A percentile compares a stretch with the other conserved stretches of the same genome.
Conservation (phyloP, 75 land plant genomes). For the Chamaecyparis obtusa region DNA sequence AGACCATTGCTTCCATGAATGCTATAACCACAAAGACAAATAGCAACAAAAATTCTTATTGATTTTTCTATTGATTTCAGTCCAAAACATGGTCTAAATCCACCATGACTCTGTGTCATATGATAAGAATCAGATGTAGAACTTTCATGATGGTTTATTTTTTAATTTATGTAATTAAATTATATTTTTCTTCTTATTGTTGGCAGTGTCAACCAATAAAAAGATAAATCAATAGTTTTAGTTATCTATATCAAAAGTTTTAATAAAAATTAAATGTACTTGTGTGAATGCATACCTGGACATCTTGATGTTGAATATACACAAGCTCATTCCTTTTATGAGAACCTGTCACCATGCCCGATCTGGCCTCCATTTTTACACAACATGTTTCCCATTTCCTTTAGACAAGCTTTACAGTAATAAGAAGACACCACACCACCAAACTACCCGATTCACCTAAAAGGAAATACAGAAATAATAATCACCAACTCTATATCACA, state of each 20-base stretch:
- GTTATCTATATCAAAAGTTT: background rate
- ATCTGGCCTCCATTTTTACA: conserved; percentile 59
- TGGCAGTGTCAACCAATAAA: too few species aligned
- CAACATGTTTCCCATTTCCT: background rate
- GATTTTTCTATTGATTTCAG: background rate
- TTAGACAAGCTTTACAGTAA: background rate
- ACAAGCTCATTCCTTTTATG: conserved; percentile 78
- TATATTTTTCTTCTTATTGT: too few species aligned
- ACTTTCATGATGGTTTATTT: too few species aligned
- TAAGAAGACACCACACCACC: background rate
- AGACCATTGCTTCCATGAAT: background rate
- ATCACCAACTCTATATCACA: background rate
- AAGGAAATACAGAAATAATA: background rate
- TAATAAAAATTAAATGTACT: background rate
- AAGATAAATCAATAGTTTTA: too few species aligned
- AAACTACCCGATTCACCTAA: background rate
- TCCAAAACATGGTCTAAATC: too few species aligned
- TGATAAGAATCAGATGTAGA: too few species aligned
- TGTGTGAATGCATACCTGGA: conserved; percentile 30
- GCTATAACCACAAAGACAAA: background rate
- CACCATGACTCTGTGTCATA: too few species aligned
- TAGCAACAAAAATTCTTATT: background rate
- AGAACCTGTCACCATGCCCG: conserved; percentile 80
- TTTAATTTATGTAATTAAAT: too few species aligned
- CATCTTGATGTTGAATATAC: conserved; percentile 58